A percentile compares a stretch with the other conserved stretches of the same genome.
phyloP scores from a whole-genome alignment of 192 early-diverging fungal species.

The Backusella australiensis region DNA sequence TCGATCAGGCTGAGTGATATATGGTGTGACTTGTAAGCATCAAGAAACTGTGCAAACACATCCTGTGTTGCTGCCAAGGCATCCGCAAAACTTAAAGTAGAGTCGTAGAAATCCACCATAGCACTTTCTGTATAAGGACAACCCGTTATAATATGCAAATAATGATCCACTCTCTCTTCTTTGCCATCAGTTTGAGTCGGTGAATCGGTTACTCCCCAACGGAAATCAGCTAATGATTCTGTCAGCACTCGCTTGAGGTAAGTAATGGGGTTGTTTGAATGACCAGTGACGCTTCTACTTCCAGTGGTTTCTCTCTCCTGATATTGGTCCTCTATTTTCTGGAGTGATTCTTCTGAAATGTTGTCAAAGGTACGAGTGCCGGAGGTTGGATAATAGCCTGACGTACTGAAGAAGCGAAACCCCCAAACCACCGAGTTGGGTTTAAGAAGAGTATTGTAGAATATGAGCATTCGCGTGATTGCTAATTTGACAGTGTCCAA shows the following conservation, averaged over 20 bases:
- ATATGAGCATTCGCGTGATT: not conserved
- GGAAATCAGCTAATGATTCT: not conserved
- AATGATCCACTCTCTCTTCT: not conserved
- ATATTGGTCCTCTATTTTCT: not conserved
- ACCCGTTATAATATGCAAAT: not conserved
- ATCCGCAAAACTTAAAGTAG: not conserved
- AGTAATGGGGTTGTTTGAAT: not conserved
- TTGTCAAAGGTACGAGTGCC: not conserved
- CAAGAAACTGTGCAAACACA: not conserved
- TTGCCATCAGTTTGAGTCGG: not conserved
- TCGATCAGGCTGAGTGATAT: not conserved
- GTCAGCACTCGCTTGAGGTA: not conserved
- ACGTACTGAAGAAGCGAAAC: not conserved
- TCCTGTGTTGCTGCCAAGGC: not conserved
- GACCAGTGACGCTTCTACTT: not conserved
- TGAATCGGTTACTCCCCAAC: not conserved
- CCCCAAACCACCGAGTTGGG: not conserved
- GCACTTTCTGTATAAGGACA: constrained; percentile 3
- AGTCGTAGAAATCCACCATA: not conserved
- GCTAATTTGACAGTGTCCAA: not conserved
- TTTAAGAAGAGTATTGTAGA: not conserved
- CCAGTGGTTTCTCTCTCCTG: not conserved
- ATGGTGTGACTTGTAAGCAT: not conserved
- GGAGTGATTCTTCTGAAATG: not conserved
- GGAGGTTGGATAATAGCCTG: not conserved